Conservation (phyloP, 2,329 filamentous ascomycete species). For the Ceratocystis colombiana region DNA sequence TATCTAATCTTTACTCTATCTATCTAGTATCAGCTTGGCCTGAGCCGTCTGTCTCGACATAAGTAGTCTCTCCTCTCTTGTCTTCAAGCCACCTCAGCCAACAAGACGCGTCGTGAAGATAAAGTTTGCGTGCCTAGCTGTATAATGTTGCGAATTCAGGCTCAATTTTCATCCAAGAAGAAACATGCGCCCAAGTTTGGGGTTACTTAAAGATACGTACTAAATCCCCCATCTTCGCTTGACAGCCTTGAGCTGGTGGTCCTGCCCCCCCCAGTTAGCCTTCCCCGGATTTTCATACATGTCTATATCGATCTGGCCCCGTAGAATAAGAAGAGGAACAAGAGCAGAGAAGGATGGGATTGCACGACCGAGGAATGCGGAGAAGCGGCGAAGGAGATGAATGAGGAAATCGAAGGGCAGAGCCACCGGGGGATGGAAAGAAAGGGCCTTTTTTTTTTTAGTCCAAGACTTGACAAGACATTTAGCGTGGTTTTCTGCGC, state of each 20-base stretch:
- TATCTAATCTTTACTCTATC: no score
- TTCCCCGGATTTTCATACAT: conserved; percentile 18
- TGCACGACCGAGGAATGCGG: not conserved
- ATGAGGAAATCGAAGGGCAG: not conserved
- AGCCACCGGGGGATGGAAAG: not conserved
- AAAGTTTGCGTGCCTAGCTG: conserved; percentile 6
- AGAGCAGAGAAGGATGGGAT: not conserved
- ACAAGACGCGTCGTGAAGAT: conserved; percentile 13
- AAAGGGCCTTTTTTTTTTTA: not conserved
- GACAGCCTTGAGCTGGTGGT: conserved; percentile 6
- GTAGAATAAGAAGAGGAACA: not conserved
- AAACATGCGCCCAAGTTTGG: not conserved
- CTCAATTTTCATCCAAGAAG: conserved; percentile 4
- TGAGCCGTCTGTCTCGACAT: not conserved
- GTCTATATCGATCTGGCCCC: conserved; percentile 6
- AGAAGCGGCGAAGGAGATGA: not conserved
- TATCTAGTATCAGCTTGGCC: no score
- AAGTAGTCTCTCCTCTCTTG: not conserved
- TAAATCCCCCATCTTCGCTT: not conserved
- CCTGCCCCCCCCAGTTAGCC: conserved; percentile 1
- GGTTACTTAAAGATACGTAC: not conserved
- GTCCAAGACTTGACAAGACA: conserved; percentile 4
- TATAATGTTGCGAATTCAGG: not conserved
- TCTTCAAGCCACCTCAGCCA: not conserved
- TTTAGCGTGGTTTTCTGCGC: not conserved